A percentile compares a stretch with the other conserved stretches of the same genome.
These are phyloP conservation scores for Boletales sp. DNA, from an alignment of 768 basidiomycete genomes.

Conservation along the genomic window DNA sequence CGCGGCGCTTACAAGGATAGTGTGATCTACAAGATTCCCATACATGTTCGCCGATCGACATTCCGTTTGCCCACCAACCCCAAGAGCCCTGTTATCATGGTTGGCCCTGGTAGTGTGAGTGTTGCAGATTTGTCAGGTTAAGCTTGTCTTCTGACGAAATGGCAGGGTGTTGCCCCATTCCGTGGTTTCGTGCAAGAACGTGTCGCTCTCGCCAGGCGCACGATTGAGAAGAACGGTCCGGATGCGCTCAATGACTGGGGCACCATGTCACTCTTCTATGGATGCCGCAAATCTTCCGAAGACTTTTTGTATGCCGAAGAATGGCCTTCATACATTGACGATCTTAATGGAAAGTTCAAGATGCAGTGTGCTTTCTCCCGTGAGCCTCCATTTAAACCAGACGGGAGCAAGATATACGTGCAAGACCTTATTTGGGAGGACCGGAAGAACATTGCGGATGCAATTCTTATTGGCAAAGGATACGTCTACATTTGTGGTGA, in stretches of 20 bases:
- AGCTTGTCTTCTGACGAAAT: constrained; percentile 6
- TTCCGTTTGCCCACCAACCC: constrained; percentile 97
- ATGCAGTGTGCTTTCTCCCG: constrained; percentile 91
- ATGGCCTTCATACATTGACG: constrained; percentile 84
- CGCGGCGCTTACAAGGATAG: constrained; percentile 77
- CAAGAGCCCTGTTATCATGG: constrained; percentile 98
- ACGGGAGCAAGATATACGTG: constrained; percentile 97
- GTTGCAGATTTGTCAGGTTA: neutral
- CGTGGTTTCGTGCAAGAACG: constrained; percentile 98
- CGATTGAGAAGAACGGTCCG: constrained; percentile 91
- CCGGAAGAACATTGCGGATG: constrained; percentile 75
- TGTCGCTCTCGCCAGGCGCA: constrained; percentile 90
- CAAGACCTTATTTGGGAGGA: constrained; percentile 94
- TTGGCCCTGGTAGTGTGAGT: constrained; percentile 96
- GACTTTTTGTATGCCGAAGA: constrained; percentile 96
- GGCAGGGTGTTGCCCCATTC: constrained; percentile 97
- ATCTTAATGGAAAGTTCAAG: constrained; percentile 88
- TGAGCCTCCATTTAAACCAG: constrained; percentile 78
- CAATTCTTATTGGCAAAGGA: constrained; percentile 92
- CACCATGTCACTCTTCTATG: constrained; percentile 90
- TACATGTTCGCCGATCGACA: constrained; percentile 94
- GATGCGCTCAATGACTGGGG: constrained; percentile 97
- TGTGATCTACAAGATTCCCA: constrained; percentile 75
- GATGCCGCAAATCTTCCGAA: constrained; percentile 83
- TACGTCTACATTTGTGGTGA: constrained; percentile 97